Conservation (phyloP, 1,284 basidiomycete species). For the Marasmius tenuissimus region DNA sequence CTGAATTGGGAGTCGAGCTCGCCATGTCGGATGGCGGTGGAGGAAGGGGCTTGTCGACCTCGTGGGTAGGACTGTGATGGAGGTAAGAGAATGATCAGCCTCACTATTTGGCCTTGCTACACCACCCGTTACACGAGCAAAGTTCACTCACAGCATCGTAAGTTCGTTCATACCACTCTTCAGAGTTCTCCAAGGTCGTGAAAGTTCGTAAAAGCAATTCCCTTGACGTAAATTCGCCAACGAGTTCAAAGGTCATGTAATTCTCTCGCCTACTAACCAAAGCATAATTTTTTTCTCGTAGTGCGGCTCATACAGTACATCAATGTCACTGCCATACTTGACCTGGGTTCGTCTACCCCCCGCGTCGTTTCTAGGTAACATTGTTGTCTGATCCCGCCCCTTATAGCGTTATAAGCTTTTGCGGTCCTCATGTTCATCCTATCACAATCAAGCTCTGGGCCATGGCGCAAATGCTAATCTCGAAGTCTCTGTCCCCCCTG, state of each 20-base stretch:
- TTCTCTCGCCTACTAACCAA: neutral
- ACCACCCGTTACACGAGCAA: neutral
- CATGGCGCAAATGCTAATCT: no score
- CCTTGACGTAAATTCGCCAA: neutral
- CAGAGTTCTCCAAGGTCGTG: neutral
- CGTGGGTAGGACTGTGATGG: neutral
- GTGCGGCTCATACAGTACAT: neutral
- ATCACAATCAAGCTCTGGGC: no score
- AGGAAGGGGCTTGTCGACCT: neutral
- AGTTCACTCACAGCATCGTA: neutral
- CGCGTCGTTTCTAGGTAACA: constrained; percentile 1
- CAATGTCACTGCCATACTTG: neutral
- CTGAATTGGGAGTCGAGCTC: neutral
- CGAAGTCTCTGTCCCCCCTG: neutral
- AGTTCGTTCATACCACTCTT: neutral
- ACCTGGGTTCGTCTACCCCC: neutral
- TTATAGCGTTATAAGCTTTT: no score
- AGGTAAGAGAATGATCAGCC: neutral
- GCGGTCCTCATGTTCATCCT: no score
- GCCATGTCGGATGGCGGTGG: neutral
- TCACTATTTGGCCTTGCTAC: neutral
- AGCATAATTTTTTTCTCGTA: neutral
- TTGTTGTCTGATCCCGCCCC: neutral
- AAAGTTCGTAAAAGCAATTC: neutral
- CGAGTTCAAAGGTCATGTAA: no score